These are phyloP conservation scores for Zygnema circumcarinatum DNA, from an alignment of 139 green algal species.

Conservation along the genomic window DNA sequence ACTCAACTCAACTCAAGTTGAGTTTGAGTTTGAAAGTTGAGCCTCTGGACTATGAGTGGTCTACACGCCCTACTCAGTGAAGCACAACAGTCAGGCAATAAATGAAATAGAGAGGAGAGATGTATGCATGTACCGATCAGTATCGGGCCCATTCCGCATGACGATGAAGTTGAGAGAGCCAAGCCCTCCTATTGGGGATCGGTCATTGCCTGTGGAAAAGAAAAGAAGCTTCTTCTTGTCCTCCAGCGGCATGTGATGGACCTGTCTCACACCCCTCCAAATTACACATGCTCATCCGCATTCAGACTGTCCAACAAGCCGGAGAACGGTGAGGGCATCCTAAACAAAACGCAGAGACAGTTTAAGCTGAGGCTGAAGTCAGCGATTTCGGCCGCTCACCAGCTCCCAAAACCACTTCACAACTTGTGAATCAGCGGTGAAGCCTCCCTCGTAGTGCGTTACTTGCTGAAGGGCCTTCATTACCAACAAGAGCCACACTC, in stretches of 20 bases:
- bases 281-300: no score
- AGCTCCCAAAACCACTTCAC: slow-evolving; percentile 83
- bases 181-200: slow-evolving; percentile 61
- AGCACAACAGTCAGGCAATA: no score
- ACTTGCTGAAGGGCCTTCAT: slow-evolving; percentile 19
- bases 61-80: no score
- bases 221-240: slow-evolving; percentile 59
- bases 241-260: slow-evolving; percentile 7
- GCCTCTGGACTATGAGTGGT: no score
- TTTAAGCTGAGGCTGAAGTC: no score
- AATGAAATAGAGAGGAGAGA: not conserved
- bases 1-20: no score
- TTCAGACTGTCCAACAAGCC: no score
- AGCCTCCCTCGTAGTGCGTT: slow-evolving; percentile 77
- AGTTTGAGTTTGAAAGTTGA: no score
- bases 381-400: no score
- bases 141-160: slow-evolving; percentile 10
- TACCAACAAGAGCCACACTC: no score
- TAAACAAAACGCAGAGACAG: no score
- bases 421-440: slow-evolving; percentile 55
- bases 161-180: slow-evolving; percentile 57
- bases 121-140: not conserved
- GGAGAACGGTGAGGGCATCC: no score
- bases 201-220: slow-evolving; percentile 61
- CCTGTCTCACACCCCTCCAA: not conserved